Evolutionary conservation across 768 basidiomycete genomes (phyloP).

Genomic region (Pisolithus albus): DNA sequence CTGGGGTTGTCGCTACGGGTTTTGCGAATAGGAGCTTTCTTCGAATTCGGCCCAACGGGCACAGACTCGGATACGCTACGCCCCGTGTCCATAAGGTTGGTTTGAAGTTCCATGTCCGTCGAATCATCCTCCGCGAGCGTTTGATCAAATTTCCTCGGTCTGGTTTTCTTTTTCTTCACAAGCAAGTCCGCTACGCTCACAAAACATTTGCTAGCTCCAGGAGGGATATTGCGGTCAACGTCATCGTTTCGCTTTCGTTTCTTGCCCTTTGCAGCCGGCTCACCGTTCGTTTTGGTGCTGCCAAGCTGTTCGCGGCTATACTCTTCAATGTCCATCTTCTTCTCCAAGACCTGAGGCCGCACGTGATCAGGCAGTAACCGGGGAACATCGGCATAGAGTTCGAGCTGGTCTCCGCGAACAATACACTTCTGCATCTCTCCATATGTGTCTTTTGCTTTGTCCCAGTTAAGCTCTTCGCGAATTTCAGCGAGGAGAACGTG

Average conservation of each 20-base stretch:
- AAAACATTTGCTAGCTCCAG: constrained; percentile 65
- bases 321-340: constrained; percentile 74
- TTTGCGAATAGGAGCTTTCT: constrained; percentile 37
- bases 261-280: constrained; percentile 29
- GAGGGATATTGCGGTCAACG: constrained; percentile 62
- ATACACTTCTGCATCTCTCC: constrained; percentile 86
- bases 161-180: constrained; percentile 41
- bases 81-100: constrained; percentile 41
- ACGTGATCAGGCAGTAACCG: constrained; percentile 75
- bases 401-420: constrained; percentile 75
- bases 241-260: constrained; percentile 73
- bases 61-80: constrained; percentile 47
- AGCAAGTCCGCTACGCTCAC: constrained; percentile 60
- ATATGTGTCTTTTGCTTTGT: constrained; percentile 80
- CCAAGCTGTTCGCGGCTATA: constrained; percentile 49
- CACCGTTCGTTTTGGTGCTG: constrained; percentile 28
- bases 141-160: constrained; percentile 40
- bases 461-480: constrained; percentile 87
- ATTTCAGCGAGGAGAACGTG: constrained; percentile 86
- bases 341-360: constrained; percentile 73
- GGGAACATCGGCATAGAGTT: constrained; percentile 89
- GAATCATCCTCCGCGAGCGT: constrained; percentile 57
- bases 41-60: constrained; percentile 24
- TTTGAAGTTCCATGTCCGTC: constrained; percentile 60
- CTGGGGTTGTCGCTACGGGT: constrained; percentile 36